These are phyloP conservation scores for Gaertneriomyces sp. DNA, from an alignment of 192 early-diverging fungal genomes.

Conservation along the genomic window DNA sequence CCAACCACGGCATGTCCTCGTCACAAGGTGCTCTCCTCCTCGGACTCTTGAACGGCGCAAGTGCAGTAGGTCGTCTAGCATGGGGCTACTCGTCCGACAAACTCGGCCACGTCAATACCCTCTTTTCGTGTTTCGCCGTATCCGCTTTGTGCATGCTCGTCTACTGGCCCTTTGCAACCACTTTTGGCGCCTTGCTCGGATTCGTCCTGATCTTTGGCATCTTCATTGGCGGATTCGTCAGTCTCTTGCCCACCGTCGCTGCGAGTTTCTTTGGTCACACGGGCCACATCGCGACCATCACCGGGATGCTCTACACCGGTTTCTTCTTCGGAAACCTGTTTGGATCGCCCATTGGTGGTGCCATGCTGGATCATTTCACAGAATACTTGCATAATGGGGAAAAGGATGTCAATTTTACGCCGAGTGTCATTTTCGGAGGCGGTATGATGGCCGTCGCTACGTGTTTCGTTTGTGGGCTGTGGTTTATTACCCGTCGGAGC, in stretches of 20 bases:
- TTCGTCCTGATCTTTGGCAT: constrained; percentile 45
- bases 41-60: constrained; percentile 64
- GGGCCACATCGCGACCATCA: constrained; percentile 40
- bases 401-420: constrained; percentile 12
- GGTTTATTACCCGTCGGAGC: too few relatives aligned
- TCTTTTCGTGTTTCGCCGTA: constrained; percentile 18
- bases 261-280: constrained; percentile 45
- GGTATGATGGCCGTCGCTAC: background rate
- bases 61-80: constrained; percentile 59
- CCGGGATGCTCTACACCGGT: constrained; percentile 21
- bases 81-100: constrained; percentile 64
- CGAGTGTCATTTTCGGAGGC: constrained; percentile 14
- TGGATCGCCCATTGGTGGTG: constrained; percentile 15
- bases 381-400: background rate
- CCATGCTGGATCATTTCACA: constrained; percentile 25
- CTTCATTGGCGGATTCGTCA: constrained; percentile 44
- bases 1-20: constrained; percentile 56
- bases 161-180: constrained; percentile 50
- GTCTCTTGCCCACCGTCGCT: constrained; percentile 49
- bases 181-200: constrained; percentile 28
- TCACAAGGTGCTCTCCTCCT: constrained; percentile 62
- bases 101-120: constrained; percentile 60
- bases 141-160: constrained; percentile 41
- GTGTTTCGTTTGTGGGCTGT: too few relatives aligned
- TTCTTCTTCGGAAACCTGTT: constrained; percentile 26